These are phyloP conservation scores for Ceratobasidium sp. DNA, from an alignment of 1,284 basidiomycete genomes.

Conservation along the genomic window DNA sequence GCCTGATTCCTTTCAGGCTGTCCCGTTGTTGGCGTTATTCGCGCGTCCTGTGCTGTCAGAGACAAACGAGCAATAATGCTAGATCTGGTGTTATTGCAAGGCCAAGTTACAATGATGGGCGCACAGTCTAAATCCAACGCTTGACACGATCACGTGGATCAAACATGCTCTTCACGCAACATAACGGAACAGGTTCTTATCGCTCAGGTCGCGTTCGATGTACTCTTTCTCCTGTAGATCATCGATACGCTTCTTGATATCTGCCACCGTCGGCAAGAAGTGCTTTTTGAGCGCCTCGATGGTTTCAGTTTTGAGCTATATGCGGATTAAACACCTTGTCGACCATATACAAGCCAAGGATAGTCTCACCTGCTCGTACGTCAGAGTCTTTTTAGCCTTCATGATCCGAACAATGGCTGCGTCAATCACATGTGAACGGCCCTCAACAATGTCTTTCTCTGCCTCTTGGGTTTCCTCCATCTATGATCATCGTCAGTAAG, in stretches of 20 bases:
- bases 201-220: slow-evolving; percentile 74
- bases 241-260: slow-evolving; percentile 61
- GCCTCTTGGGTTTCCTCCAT: slow-evolving; percentile 87
- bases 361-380: slow-evolving; percentile 49
- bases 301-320: slow-evolving; percentile 78
- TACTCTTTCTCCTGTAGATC: slow-evolving; percentile 73
- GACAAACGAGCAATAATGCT: slow-evolving; percentile 1
- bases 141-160: slow-evolving; percentile 36
- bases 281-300: slow-evolving; percentile 82
- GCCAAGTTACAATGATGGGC: neutral
- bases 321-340: slow-evolving; percentile 60
- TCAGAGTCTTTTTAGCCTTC: slow-evolving; percentile 84
- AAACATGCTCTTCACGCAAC: slow-evolving; percentile 62
- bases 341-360: slow-evolving; percentile 52
- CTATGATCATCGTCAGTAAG: slow-evolving; percentile 52
- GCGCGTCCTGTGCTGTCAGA: slow-evolving; percentile 4
- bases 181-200: slow-evolving; percentile 76
- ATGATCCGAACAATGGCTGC: slow-evolving; percentile 95
- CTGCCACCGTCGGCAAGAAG: slow-evolving; percentile 63
- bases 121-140: neutral
- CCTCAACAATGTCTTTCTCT: slow-evolving; percentile 82
- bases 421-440: slow-evolving; percentile 86
- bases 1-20: neutral
- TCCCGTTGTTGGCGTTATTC: slow-evolving; percentile 1
- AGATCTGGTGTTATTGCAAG: slow-evolving; percentile 7